Evolutionary conservation across 1,284 basidiomycete genomes (phyloP), one percentile per base, ranked within the genome.

Genomic region (Tilletia setariae): DNA sequence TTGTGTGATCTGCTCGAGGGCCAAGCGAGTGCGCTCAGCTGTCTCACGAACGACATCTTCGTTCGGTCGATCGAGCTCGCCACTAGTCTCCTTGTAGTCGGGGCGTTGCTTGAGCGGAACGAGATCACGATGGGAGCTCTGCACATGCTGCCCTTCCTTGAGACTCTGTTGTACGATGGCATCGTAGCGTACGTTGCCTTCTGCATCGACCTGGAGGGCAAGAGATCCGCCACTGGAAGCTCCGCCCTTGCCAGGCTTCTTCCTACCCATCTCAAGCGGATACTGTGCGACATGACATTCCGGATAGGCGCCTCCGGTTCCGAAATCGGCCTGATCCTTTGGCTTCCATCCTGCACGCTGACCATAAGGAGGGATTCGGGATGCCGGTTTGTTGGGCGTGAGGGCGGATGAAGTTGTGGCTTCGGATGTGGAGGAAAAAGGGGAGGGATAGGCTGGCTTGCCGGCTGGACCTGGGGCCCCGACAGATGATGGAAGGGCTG

Each of bases 281-380:
- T 97, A 98, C 83, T 98, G 95, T 13, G 95, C 95, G 67, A 96
- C 86, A 86, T 95, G 94, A 83, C 94, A 97, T 85, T 98, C 95
- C 0, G 96, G 95, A 84, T 92, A 98, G 66, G 94, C 88, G 75
- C 95, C 95, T 74, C 95, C 95, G 79, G 94, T 93, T 64, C 89
- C 91, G 84, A 91, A 98, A 79, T 98, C 94, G 68, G 90, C 90
- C 71, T 87, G 87, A 23, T 86, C 86, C 51, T 87, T 87, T 23
- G 95, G 95, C 79, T 89, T 91, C 95, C 95, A 98, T 69, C 89
- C 90, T 74, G 84, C 86, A 70, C 95, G 87, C 79, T 90, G 89
- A 7, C 94, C 91, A 83, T 98, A 98, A 4, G 89, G 86, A 28
- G 92, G 93, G 43, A 90, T 72, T 43, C 56, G 56, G 13, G 21